Base-by-base conservation (phyloP, 2,329 filamentous ascomycete species). In the Thermomyces lanuginosus region DNA sequence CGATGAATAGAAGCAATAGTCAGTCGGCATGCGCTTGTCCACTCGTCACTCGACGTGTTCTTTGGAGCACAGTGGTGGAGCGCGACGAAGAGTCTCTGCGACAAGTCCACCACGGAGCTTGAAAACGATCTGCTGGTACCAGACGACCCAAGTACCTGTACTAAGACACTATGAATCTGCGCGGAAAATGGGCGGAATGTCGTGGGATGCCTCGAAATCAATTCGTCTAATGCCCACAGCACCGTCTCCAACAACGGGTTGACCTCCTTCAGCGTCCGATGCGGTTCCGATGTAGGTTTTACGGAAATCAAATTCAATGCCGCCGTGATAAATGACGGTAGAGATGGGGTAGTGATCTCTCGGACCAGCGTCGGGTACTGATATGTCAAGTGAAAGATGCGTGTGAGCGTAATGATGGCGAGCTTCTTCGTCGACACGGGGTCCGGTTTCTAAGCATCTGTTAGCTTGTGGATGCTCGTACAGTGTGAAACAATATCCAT, bases 331-430 rank as follows among this genome's bases (percentile, higher is more conserved):
- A 86, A 92, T 1, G 66, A 58, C 1, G 80, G 72, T 11, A 93
- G 58, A 3, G 72, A 79, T 2, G 82, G 82, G 0, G 83, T 92
- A 1, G 79, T 84, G 34, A 93, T 80, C 47, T 93, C 84, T 40
- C 86, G 69, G 22, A 86, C 64, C 28, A 93, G 61, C 6, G 81
- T 89, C 33, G 77, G 80, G 45, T 83, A 83, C 19, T 76, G 71
- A 44, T 83, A 79, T 21, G 84, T 76, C 18, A 89, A 66, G 39
- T 72, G 66, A 55, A 89, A 93, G 39, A 93, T 83, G 43, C 78
- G 75, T 11, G 79, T 78, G 34, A 93, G 58, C 8, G 79, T 71
- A 34, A 89, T 67, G 26, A 92, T 61, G 38, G 70, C 71, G 32
- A 93, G 53, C 46, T 77, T 77, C 46, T 89, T 91, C 17, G 73